Evolutionary conservation across 1,284 basidiomycete species (phyloP).

Genomic region (Leucoagaricus sp.): DNA sequence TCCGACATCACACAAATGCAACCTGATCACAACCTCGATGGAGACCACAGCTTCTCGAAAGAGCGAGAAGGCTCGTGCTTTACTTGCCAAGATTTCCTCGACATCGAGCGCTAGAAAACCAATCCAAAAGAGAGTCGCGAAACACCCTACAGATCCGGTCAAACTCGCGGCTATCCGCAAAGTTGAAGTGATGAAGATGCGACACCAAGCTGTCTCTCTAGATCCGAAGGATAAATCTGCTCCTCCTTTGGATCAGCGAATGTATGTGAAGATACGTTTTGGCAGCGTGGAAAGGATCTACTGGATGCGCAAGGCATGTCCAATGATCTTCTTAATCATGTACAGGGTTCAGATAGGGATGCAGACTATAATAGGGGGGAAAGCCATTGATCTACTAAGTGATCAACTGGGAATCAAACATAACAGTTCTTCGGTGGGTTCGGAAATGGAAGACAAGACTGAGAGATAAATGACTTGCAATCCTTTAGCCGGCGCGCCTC

Average conservation of each 20-base stretch:
- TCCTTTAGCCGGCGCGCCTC: conserved; percentile 34
- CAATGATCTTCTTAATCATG: not conserved
- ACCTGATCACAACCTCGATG: not conserved
- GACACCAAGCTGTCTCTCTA: conserved; percentile 62
- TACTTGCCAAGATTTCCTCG: conserved; percentile 49
- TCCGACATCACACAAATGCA: conserved; percentile 55
- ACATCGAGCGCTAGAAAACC: conserved; percentile 23
- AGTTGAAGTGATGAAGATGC: conserved; percentile 71
- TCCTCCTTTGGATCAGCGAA: conserved; percentile 52
- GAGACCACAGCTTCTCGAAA: conserved; percentile 21
- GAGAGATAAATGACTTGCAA: not conserved
- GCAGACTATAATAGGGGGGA: conserved; percentile 47
- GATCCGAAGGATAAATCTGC: conserved; percentile 55
- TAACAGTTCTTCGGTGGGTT: conserved; percentile 27
- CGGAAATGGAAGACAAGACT: too few relatives aligned
- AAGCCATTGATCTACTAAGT: conserved; percentile 48
- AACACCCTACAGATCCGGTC: conserved; percentile 47
- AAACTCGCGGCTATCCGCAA: conserved; percentile 57
- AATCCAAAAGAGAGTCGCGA: conserved; percentile 19
- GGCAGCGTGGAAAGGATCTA: conserved; percentile 43
- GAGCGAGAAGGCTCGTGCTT: conserved; percentile 51
- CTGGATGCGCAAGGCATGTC: conserved; percentile 69
- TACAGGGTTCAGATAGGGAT: conserved; percentile 13
- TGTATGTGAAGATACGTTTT: conserved; percentile 52
- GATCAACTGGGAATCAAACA: conserved; percentile 34